Conservation (phyloP, 106 monocot species). For the Dendrobium huoshanense region DNA sequence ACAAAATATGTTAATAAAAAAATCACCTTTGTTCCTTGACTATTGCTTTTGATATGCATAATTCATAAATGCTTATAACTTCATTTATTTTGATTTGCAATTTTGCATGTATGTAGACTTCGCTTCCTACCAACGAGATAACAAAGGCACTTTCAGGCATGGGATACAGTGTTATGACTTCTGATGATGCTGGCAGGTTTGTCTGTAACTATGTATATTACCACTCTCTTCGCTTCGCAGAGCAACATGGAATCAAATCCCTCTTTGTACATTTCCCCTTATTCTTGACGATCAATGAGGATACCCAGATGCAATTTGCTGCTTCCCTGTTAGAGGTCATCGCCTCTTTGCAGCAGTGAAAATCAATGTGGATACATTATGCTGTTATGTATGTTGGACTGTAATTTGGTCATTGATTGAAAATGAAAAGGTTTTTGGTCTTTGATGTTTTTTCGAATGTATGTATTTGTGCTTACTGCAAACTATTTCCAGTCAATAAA, state of each 20-base stretch:
- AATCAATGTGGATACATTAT: background rate
- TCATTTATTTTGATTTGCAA: background rate
- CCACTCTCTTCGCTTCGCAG: constrained; percentile 67
- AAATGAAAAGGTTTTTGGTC: background rate
- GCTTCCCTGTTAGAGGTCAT: constrained; percentile 80
- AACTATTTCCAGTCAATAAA: background rate
- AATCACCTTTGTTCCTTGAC: background rate
- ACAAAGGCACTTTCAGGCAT: constrained; percentile 23
- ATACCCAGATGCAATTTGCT: constrained; percentile 76
- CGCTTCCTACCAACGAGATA: constrained; percentile 46
- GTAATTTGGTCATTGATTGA: background rate
- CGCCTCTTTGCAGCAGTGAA: constrained; percentile 25
- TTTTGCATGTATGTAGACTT: constrained; percentile 24
- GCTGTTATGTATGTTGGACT: background rate
- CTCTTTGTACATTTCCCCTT: constrained; percentile 79
- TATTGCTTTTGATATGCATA: background rate
- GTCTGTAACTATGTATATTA: constrained; percentile 76
- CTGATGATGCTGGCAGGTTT: constrained; percentile 59
- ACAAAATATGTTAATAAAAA: background rate
- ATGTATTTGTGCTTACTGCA: constrained; percentile 1
- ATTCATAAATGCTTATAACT: background rate
- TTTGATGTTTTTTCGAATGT: background rate
- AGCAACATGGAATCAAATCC: constrained; percentile 46
- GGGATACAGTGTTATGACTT: constrained; percentile 42
- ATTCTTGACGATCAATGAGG: constrained; percentile 72